phyloP scores from a whole-genome alignment of 2,329 filamentous ascomycete genomes.

The Penicillium crustosum region DNA sequence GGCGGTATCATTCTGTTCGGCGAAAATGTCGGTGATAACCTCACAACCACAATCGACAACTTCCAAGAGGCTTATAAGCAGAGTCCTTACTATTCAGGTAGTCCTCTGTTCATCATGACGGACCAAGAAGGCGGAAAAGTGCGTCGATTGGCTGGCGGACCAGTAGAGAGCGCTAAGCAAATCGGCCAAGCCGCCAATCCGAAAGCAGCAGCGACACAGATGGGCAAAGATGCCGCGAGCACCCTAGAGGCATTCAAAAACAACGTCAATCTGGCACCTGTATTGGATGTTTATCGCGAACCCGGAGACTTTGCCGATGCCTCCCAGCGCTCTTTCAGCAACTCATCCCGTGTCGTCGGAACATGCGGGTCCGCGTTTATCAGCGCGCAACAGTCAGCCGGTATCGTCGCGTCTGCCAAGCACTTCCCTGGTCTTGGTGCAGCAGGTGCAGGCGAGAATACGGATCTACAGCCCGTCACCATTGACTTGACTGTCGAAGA shows the following conservation, averaged over 20 bases:
- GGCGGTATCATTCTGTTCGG: conserved; percentile 36
- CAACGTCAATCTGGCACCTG: conserved; percentile 31
- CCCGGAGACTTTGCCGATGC: conserved; percentile 29
- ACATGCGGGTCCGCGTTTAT: conserved; percentile 26
- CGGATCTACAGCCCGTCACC: conserved; percentile 30
- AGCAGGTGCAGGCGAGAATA: conserved; percentile 26
- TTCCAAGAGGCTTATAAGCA: conserved; percentile 28
- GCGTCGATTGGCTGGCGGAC: conserved; percentile 28
- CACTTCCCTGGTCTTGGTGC: conserved; percentile 35
- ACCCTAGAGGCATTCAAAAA: conserved; percentile 19
- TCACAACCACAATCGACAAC: conserved; percentile 20
- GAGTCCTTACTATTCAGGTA: conserved; percentile 21
- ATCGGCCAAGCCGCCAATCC: conserved; percentile 25
- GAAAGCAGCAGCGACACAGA: conserved; percentile 18
- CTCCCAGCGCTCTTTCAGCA: conserved; percentile 29
- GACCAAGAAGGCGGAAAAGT: conserved; percentile 38
- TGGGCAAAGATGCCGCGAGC: conserved; percentile 24
- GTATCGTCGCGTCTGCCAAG: conserved; percentile 30
- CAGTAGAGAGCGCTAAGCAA: conserved; percentile 25
- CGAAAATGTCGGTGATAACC: conserved; percentile 29
- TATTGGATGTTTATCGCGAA: conserved; percentile 32
- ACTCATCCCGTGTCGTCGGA: conserved; percentile 23
- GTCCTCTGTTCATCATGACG: conserved; percentile 33
- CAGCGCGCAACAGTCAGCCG: conserved; percentile 21
- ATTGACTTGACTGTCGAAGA: conserved; percentile 24